These are phyloP conservation scores for Spizellomyces punctatus DNA, from an alignment of 192 early-diverging fungal species.

Conservation along the genomic window DNA sequence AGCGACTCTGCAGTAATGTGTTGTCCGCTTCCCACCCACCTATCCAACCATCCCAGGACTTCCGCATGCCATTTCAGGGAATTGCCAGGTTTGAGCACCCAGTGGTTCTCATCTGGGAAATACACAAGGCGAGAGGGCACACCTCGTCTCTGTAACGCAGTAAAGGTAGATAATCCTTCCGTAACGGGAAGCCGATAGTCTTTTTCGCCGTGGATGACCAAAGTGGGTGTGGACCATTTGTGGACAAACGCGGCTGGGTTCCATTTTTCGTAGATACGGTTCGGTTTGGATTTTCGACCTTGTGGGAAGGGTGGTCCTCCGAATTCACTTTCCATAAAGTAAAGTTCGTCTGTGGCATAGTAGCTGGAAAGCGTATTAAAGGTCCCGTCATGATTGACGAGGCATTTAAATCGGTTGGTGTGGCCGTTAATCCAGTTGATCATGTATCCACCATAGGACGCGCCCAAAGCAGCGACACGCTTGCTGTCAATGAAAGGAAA, in stretches of 20 bases:
- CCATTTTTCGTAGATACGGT: slow-evolving; percentile 61
- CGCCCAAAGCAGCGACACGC: slow-evolving; percentile 68
- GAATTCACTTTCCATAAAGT: slow-evolving; percentile 77
- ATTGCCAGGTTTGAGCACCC: slow-evolving; percentile 78
- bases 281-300: slow-evolving; percentile 13
- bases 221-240: slow-evolving; percentile 77
- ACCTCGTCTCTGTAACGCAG: slow-evolving; percentile 72
- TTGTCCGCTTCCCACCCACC: slow-evolving; percentile 27
- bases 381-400: slow-evolving; percentile 76
- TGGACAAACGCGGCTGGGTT: slow-evolving; percentile 70
- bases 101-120: slow-evolving; percentile 71
- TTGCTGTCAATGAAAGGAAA: slow-evolving; percentile 58
- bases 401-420: slow-evolving; percentile 60
- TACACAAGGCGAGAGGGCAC: slow-evolving; percentile 71
- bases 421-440: slow-evolving; percentile 85
- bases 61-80: slow-evolving; percentile 73
- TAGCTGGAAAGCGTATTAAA: slow-evolving; percentile 62
- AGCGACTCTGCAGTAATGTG: not conserved
- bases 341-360: slow-evolving; percentile 79
- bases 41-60: slow-evolving; percentile 65
- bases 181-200: slow-evolving; percentile 62
- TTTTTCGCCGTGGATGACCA: slow-evolving; percentile 74
- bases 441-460: slow-evolving; percentile 82
- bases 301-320: slow-evolving; percentile 64
- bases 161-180: slow-evolving; percentile 74